These are phyloP conservation scores for Annona cherimola DNA, from an alignment of 164 flowering plant genomes.

Conservation along the genomic window DNA sequence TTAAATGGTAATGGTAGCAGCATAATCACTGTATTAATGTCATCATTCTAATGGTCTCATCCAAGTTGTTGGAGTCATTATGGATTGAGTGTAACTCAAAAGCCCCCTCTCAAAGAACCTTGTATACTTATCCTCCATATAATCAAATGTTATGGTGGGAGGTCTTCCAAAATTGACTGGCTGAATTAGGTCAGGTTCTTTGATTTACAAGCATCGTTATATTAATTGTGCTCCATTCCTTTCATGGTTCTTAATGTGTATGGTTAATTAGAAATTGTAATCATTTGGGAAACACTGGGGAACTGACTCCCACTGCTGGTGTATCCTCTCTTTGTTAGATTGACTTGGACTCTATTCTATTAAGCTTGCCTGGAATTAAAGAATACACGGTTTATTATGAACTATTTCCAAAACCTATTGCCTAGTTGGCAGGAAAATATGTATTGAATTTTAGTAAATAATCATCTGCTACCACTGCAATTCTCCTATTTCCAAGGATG, in stretches of 20 bases:
- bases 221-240: not conserved
- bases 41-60: not conserved
- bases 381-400: not conserved
- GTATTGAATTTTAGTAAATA: too few species aligned
- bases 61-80: not conserved
- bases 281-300: not conserved
- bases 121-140: not conserved
- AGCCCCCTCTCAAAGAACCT: not conserved
- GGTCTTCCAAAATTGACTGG: not conserved
- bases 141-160: not conserved
- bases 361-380: not conserved
- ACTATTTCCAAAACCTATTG: not conserved
- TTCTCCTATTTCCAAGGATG: not conserved
- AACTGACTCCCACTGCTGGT: not conserved
- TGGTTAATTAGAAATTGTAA: not conserved
- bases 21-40: not conserved
- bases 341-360: not conserved
- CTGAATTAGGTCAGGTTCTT: not conserved
- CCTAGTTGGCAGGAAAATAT: not conserved
- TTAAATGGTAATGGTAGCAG: not conserved
- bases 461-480: not conserved
- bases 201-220: not conserved
- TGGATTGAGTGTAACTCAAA: not conserved
- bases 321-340: not conserved
- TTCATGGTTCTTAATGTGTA: not conserved